Base-by-base conservation (phyloP, 2,329 filamentous ascomycete genomes). In the Aspergillus awamori region DNA sequence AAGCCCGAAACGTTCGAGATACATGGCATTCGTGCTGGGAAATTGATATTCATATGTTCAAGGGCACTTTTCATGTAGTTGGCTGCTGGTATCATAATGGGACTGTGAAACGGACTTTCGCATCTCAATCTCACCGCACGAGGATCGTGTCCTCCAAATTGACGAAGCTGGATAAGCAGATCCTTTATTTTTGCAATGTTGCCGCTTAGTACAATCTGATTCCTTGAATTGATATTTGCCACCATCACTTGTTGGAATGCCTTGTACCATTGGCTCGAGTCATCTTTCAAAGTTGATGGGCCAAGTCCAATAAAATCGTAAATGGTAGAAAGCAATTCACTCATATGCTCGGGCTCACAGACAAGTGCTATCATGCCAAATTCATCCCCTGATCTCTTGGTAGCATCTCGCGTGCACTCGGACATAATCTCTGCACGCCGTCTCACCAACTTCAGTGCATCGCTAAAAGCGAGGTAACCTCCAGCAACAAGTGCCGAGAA, bases 351-450 rank as follows among this genome's bases (percentile, higher is more conserved):
- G 3, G 92, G 89, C 73, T 97, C 93, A 61, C 92, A 96, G 7
- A 98, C 89, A 10, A 97, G 81, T 4, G 94, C 94, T 2, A 97
- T 88, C 94, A 98, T 98, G 72, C 94, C 94, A 71, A 96, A 95
- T 69, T 93, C 90, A 65, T 91, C 90, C 59, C 91, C 91, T 65
- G 88, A 87, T 63, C 86, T 78, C 63, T 87, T 82, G 11, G 84
- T 81, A 4, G 91, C 91, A 24, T 84, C 80, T 67, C 80, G 80
- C 7, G 91, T 93, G 68, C 91, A 93, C 48, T 87, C 83, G 4
- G 89, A 87, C 92, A 97, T 96, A 66, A 89, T 86, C 73, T 93
- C 89, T 53, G 92, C 94, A 48, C 94, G 87, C 68, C 84, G 84
- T 62, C 89, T 86, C 56, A 96, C 90, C 72, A 97, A 82, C 67